A percentile compares a stretch with the other conserved stretches of the same genome.
Conservation (phyloP, 306 rosid genomes). For the Alnus rubra region DNA sequence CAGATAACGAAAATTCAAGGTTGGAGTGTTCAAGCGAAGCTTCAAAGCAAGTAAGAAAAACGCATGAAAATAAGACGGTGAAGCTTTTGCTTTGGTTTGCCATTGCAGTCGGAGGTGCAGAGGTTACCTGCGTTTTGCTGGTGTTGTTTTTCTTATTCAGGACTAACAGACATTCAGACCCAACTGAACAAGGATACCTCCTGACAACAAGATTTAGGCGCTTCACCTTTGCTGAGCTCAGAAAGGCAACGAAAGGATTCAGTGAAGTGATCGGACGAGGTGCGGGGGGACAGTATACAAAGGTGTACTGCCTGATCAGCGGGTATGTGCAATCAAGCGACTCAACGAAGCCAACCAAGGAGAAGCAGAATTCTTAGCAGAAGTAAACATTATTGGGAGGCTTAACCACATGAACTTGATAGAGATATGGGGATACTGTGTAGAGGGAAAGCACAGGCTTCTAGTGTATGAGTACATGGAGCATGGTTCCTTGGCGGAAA, state of each 20-base stretch:
- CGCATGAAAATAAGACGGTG: constrained; percentile 13
- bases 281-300: constrained; percentile 37
- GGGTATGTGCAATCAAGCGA: constrained; percentile 34
- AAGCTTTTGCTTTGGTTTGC: constrained; percentile 28
- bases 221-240: constrained; percentile 32
- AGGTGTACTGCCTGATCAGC: constrained; percentile 24
- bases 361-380: constrained; percentile 42
- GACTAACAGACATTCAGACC: not conserved
- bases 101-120: constrained; percentile 33
- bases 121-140: constrained; percentile 22
- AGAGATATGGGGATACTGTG: constrained; percentile 44
- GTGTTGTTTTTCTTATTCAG: constrained; percentile 20
- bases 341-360: constrained; percentile 28
- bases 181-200: constrained; percentile 22
- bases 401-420: constrained; percentile 43
- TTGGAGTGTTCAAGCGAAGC: constrained; percentile 1
- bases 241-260: constrained; percentile 29
- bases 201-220: constrained; percentile 34
- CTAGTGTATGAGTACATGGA: constrained; percentile 40
- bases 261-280: constrained; percentile 43
- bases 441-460: constrained; percentile 36
- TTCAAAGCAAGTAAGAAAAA: not conserved
- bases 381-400: constrained; percentile 33
- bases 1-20: not conserved
- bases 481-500: constrained; percentile 34